Evolutionary conservation across 257 asterid genomes (phyloP), one percentile per base, ranked within the genome.

Genomic region (Eucommia ulmoides): DNA sequence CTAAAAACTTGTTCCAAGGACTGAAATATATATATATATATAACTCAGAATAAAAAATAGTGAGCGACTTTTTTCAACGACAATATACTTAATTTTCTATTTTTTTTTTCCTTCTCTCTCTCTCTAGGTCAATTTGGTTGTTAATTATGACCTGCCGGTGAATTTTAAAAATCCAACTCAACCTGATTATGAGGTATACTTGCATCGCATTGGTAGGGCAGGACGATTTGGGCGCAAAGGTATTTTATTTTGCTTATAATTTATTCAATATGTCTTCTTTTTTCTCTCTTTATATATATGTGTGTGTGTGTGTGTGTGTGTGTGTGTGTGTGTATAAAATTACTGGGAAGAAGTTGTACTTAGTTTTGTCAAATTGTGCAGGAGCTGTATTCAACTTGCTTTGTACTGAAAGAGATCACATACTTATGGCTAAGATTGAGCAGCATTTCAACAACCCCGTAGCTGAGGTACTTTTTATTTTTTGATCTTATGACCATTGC

Each of bases 191-290:
- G 96, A 85, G 74, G 84, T 83, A 24, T 91, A 85, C 78, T 66
- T 91, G 69, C 98, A 91, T 62, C 82, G 98, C 33, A 93, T 83
- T 54, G 96, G 98, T 52, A 74, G 98, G 75, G 98, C 98, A 0
- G 98, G 98, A 16, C 96, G 98, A 46, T 91, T 91, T 72, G 98
- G 98, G 23, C 95, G 94, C 65, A 91, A 79, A 75, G 98, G 98
- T 15, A 8, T 60, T 8, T 33, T 41, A 7, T 18, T 29, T 16
- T 46, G 8, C 52, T 18, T 7, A 8, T 25, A 5, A 18, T 24
- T 7, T 10, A 24, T n/a, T 35, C 18, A 41, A n/a, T 29, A 6
- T 38, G 19, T 2, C 2, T 41, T 3, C n/a, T 38, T 6, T 15
- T 41, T 9, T 4, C 2, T 2, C 8, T 42, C 20, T 42, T 6